Evolutionary conservation across 768 basidiomycete species (phyloP), one percentile per base, ranked within the genome.

Genomic region (Candolleomyces efflorescens): DNA sequence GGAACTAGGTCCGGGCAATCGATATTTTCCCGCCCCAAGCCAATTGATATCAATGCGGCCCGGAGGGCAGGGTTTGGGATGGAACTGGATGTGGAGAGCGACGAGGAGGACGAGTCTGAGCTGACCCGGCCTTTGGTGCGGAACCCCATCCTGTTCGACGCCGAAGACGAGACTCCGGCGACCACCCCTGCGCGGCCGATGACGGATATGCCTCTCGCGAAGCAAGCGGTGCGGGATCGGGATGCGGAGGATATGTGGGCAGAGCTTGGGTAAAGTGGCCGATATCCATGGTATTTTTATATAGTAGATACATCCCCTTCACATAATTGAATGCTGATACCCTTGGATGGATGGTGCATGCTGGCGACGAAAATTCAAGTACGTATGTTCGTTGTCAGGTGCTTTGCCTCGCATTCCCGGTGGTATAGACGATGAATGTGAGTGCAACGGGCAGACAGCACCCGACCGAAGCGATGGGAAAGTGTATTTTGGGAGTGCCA

Each of bases 1-100:
- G 5, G 11, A 7, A 36, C 39, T 39, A 93, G 91, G 72, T 93
- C 91, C 44, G 91, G 91, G 0, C 90, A 92, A 66, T 92, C 90
- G 3, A 92, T 94, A 69, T 94, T 93, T 71, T 84, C 91, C 27
- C 82, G 85, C 57, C 91, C 91, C 17, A 93, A 86, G 63, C 90
- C 90, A 2, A 94, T 94, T 62, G 91, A 93, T 67, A 86, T 93
- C 62, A 85, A 84, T 53, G 77, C 82, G 18, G 82, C 87, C 10
- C 82, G 88, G 48, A 73, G 86, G 47, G 83, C 86, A 12, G 85
- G 88, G 10, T 82, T 82, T 64, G 75, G 73, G 52, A 79, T 90
- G 54, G 90, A 93, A 68, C 77, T 90, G 56, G 92, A 90, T 61
- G 74, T 88, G 51, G 85, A 87, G 53, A 83, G 82, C 61, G 81